Evolutionary conservation across 169 alveolate species (phyloP).

Genomic region (Plasmodium chabaudi): DNA sequence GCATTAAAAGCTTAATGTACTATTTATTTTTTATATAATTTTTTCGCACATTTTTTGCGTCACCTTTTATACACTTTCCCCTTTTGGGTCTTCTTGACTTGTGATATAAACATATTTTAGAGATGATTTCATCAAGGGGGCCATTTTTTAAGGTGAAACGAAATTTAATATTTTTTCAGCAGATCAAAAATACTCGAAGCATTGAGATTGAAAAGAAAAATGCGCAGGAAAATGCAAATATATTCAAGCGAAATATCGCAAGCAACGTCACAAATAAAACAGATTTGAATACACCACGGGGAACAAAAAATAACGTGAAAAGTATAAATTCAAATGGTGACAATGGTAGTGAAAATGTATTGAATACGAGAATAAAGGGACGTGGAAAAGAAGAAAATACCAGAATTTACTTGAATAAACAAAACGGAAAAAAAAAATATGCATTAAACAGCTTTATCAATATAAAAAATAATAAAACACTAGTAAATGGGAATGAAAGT

Average conservation of each 20-base stretch:
- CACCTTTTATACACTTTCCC: no score
- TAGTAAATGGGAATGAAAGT: no score
- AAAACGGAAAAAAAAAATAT: neutral
- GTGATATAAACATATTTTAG: neutral
- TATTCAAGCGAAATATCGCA: conserved; percentile 1
- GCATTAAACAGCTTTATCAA: neutral
- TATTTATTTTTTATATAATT: neutral
- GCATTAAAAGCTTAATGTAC: no score
- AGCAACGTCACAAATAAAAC: neutral
- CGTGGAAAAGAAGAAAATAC: neutral
- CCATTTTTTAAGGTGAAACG: conserved; percentile 7
- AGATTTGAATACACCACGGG: neutral
- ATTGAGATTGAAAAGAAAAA: conserved; percentile 14
- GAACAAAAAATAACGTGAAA: neutral
- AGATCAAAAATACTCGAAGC: conserved; percentile 8
- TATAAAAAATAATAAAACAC: no score
- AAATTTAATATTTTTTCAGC: conserved; percentile 12
- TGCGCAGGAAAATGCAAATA: conserved; percentile 7
- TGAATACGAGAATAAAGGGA: neutral
- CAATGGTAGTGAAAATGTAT: neutral
- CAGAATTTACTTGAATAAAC: neutral
- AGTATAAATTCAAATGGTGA: neutral
- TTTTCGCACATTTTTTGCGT: neutral
- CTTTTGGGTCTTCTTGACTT: no score
- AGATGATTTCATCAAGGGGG: conserved; percentile 25